These are phyloP conservation scores for Coemansia sp. DNA, from an alignment of 192 early-diverging fungal species.

Conservation along the genomic window DNA sequence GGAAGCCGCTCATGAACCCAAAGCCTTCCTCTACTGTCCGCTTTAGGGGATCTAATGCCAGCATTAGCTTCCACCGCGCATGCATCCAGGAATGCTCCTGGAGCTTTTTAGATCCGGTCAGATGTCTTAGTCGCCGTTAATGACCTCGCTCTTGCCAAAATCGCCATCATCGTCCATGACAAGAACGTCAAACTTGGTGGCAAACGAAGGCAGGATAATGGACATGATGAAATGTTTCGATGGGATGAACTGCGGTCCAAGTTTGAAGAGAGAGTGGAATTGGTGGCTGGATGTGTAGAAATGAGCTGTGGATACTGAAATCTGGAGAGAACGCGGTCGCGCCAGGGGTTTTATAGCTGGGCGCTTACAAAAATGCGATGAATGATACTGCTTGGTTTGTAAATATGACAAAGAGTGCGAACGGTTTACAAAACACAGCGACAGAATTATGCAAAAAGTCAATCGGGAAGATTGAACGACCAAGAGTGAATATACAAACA, in stretches of 20 bases:
- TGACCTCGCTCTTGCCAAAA: constrained; percentile 1
- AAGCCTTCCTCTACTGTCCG: background rate
- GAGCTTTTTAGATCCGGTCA: background rate
- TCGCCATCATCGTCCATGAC: constrained; percentile 12
- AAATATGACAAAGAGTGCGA: background rate
- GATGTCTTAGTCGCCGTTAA: constrained; percentile 6
- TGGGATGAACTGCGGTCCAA: too few species aligned
- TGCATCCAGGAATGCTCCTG: background rate
- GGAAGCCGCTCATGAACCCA: background rate
- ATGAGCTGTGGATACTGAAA: constrained; percentile 3
- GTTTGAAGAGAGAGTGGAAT: background rate
- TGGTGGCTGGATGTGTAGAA: constrained; percentile 2
- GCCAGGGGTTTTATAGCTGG: background rate
- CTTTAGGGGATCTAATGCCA: background rate
- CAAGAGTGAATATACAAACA: constrained; percentile 7
- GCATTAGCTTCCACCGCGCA: background rate
- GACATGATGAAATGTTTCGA: background rate
- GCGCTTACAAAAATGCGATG: background rate
- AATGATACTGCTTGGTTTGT: background rate
- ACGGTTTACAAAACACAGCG: background rate
- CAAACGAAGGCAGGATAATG: background rate
- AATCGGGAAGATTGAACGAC: background rate
- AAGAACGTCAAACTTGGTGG: constrained; percentile 7
- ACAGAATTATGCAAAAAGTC: background rate
- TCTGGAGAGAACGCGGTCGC: background rate